These are phyloP conservation scores for Annulohypoxylon bovei DNA, from an alignment of 495 filamentous ascomycete species.

Conservation along the genomic window DNA sequence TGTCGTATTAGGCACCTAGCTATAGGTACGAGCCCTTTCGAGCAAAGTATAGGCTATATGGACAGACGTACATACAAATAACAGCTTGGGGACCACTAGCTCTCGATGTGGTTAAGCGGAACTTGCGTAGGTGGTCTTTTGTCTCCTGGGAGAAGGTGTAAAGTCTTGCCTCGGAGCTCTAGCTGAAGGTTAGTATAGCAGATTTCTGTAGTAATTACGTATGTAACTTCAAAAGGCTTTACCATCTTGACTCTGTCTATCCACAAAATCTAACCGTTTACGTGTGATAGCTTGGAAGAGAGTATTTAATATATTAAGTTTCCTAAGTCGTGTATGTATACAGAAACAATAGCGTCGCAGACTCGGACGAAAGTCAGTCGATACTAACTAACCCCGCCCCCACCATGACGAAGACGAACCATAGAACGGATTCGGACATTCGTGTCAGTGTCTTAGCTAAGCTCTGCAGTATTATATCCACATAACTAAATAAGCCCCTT, in stretches of 20 bases:
- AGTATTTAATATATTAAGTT: background rate
- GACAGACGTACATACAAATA: constrained; percentile 78
- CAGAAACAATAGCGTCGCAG: background rate
- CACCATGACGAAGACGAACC: constrained; percentile 30
- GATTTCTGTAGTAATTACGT: background rate
- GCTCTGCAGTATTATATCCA: background rate
- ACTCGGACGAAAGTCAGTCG: constrained; percentile 22
- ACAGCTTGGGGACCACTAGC: constrained; percentile 88
- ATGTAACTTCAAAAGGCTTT: background rate
- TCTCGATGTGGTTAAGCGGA: constrained; percentile 88
- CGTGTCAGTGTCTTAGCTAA: constrained; percentile 13
- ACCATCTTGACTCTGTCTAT: constrained; percentile 16
- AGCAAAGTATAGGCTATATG: background rate
- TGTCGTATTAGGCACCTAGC: constrained; percentile 31
- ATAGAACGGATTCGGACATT: background rate
- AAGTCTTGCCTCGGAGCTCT: constrained; percentile 85
- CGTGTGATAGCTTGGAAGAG: background rate
- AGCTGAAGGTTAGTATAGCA: constrained; percentile 4
- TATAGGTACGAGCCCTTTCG: background rate
- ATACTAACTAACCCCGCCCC: constrained; percentile 33
- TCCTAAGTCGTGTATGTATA: background rate
- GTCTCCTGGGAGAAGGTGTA: constrained; percentile 94
- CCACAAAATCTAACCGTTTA: background rate
- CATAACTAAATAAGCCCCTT: background rate
- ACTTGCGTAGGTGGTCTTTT: constrained; percentile 86